These are phyloP conservation scores for Mucor irregularis DNA, from an alignment of 371 early-diverging fungal species.

Conservation along the genomic window DNA sequence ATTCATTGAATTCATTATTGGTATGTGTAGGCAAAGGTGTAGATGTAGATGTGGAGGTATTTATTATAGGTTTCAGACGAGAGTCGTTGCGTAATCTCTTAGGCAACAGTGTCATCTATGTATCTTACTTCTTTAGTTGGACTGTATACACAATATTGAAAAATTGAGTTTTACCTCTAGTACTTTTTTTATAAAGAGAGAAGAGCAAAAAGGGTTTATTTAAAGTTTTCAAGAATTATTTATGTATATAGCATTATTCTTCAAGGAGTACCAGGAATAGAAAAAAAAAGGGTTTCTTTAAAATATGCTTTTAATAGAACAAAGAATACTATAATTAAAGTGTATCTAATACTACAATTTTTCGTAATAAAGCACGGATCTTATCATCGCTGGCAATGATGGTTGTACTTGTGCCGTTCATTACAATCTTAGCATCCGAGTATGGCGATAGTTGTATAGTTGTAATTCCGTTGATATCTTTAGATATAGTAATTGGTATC, in stretches of 20 bases:
- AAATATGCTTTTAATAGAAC: background rate
- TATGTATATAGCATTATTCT: no score
- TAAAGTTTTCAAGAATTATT: no score
- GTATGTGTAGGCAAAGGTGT: background rate
- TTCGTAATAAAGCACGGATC: conserved; percentile 18
- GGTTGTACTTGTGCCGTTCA: conserved; percentile 12
- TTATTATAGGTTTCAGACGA: no score
- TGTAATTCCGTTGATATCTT: conserved; percentile 17
- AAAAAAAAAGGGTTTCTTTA: no score
- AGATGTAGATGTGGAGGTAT: background rate
- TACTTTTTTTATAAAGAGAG: no score
- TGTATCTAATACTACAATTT: conserved; percentile 9
- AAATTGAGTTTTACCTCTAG: no score
- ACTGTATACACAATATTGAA: no score
- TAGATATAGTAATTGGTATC: conserved; percentile 16
- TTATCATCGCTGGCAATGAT: conserved; percentile 23
- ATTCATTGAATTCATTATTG: background rate
- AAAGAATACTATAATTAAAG: conserved; percentile 2
- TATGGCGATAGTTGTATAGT: conserved; percentile 22
- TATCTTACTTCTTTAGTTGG: no score
- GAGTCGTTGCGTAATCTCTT: no score
- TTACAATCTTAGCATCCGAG: conserved; percentile 20
- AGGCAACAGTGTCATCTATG: no score
- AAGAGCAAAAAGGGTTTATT: no score
- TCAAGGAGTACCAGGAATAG: no score